phyloP scores from a whole-genome alignment of 2,329 filamentous ascomycete species.

The Amauroascus niger region DNA sequence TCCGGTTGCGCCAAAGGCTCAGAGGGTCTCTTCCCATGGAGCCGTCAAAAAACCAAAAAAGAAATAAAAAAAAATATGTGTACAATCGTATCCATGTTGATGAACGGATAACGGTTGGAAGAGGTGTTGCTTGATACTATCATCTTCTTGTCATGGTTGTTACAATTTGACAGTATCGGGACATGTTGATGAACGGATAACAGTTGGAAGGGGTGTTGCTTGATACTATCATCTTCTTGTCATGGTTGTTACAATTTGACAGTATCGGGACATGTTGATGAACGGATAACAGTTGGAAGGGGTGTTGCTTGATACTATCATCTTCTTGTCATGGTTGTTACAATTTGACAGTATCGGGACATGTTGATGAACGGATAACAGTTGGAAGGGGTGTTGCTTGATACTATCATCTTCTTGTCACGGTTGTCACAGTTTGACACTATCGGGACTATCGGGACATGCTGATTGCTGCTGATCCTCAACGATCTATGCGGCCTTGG shows the following conservation, averaged over 20 bases:
- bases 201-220: too few relatives aligned
- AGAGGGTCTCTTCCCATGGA: constrained; percentile 1
- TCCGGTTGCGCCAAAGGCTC: neutral
- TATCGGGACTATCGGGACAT: neutral
- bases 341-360: neutral
- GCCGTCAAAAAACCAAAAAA: constrained; percentile 1
- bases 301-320: neutral
- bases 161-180: too few relatives aligned
- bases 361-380: neutral
- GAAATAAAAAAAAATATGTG: neutral
- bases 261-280: too few relatives aligned
- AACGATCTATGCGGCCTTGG: neutral
- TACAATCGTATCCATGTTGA: neutral
- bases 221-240: too few relatives aligned
- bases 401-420: neutral
- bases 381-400: neutral
- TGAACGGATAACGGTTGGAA: too few relatives aligned
- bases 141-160: too few relatives aligned
- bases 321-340: neutral
- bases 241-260: too few relatives aligned
- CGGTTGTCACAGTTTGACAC: neutral
- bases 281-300: neutral
- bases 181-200: neutral
- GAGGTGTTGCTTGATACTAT: too few relatives aligned
- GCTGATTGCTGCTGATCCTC: neutral